Evolutionary conservation across 2,329 filamentous ascomycete genomes (phyloP), one percentile per base, ranked within the genome.

Genomic region (Paraphaeosphaeria minitans): DNA sequence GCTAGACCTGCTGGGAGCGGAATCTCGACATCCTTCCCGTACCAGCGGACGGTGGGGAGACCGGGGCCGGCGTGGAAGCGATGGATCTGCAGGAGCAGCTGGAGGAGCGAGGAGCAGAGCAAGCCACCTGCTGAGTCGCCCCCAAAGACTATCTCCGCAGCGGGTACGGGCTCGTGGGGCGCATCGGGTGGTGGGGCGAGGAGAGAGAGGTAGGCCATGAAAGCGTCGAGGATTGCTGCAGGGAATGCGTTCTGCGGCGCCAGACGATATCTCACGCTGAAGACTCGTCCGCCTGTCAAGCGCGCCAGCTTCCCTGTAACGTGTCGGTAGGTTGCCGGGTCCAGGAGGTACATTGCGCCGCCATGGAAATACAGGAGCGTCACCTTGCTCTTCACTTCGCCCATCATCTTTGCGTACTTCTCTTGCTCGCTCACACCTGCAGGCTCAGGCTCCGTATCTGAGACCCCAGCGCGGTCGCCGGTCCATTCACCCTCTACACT

Each of bases 71-170:
- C 63, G 6, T 66, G 60, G 19, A 68, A 70, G 33, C 80, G 79
- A 55, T 81, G 79, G 14, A 93, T 78, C 56, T 92, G 85, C 1
- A 93, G 81, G 1, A 94, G 68, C 0, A 89, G 81, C 71, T 92
- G 89, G 0, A 90, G 79, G 0, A 95, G 82, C 0, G 85, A 84
- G 14, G 92, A 81, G 14, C 81, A 77, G 42, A 94, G 83, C 65
- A 90, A 90, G 2, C 89, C 91, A 14, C 92, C 91, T 3, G 92
- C 91, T 57, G 85, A 89, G 71, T 95, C 91, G 41, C 91, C 91
- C 2, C 84, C 83, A 65, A 95, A 80, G 10, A 93, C 86, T 43
- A 95, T 88, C 56, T 91, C 81, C 43, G 81, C 79, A 0, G 91
- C 82, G 6, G 81, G 78, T 1, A 94, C 84, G 2, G 90, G 79